phyloP scores from a whole-genome alignment of 345 rosid genomes.

The Zanthoxylum bungeanum region DNA sequence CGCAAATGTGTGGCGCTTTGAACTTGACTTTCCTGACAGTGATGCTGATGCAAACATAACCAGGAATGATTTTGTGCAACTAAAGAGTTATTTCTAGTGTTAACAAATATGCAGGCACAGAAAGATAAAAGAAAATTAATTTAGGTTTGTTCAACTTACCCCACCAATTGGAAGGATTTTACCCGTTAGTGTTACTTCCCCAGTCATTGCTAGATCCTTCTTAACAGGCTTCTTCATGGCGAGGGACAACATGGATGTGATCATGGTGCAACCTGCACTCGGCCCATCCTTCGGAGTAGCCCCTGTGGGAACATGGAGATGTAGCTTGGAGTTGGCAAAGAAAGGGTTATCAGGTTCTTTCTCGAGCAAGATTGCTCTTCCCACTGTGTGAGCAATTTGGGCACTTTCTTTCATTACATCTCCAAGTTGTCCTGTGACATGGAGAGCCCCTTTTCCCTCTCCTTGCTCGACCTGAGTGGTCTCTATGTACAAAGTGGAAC shows the following conservation, averaged over 20 bases:
- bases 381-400: conserved; percentile 88
- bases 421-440: conserved; percentile 88
- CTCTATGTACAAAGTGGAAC: conserved; percentile 95
- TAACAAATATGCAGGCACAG: neutral
- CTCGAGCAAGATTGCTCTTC: conserved; percentile 66
- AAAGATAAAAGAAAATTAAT: neutral
- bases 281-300: conserved; percentile 99
- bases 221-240: conserved; percentile 69
- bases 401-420: conserved; percentile 99
- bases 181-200: conserved; percentile 89
- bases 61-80: neutral
- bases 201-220: conserved; percentile 96
- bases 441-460: conserved; percentile 88
- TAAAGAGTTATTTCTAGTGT: neutral
- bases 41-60: neutral
- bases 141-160: conserved; percentile 44
- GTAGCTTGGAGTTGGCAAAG: conserved; percentile 84
- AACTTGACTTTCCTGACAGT: neutral
- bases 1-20: neutral
- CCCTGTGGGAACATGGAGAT: conserved; percentile 99
- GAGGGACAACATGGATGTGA: conserved; percentile 92
- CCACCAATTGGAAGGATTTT: conserved; percentile 98
- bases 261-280: conserved; percentile 99
- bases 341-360: conserved; percentile 69
- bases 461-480: conserved; percentile 80